Base-by-base conservation (phyloP, 2,329 filamentous ascomycete species). In the Colletotrichum plurivorum region DNA sequence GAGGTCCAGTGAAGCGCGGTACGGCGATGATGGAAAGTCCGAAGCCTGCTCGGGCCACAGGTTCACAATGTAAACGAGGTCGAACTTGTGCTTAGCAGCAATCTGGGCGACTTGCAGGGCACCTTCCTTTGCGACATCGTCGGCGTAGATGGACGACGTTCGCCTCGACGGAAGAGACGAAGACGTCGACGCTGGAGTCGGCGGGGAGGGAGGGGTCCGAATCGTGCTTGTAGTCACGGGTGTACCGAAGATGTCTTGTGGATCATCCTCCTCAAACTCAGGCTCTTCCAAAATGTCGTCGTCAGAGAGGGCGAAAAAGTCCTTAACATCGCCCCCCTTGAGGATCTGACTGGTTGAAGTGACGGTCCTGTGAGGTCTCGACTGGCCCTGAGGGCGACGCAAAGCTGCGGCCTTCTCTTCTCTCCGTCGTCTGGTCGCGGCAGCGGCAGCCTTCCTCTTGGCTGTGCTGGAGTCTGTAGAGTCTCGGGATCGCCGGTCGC, bases 1-100 rank as follows among this genome's bases (percentile, higher is more conserved):
- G 45, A 60, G 22, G 57, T 63, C 51, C 51, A 64, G 61, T 7
- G 73, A 73, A 39, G 70, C 63, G 39, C 61, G 63, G 68, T 73
- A 68, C 43, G 71, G 69, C 60, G 70, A 63, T 2, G 71, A 39
- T 22, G 65, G 61, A n/a, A 39, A 52, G 31, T 69, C 63, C 8
- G 63, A 53, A 18, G 59, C 64, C 70, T 53, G 41, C 45, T 75
- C 80, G 4, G 88, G 87, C 87, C 88, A 89, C 15, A 90, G 78
- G 71, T 87, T 89, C 71, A 89, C 84, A 36, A 90, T 83, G 71
- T 90, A 90, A 13, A 89, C 81, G 25, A 90, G 79, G 71, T 89
- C 86, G 60, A 90, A 89, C 61, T 87, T 82, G 75, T 88, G 88
- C 61, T 84, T 83, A 4, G 80, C 82, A 5, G 88, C 88, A 46